These are phyloP conservation scores for Rhizopogon vinicolor DNA, from an alignment of 768 basidiomycete genomes.

Conservation along the genomic window DNA sequence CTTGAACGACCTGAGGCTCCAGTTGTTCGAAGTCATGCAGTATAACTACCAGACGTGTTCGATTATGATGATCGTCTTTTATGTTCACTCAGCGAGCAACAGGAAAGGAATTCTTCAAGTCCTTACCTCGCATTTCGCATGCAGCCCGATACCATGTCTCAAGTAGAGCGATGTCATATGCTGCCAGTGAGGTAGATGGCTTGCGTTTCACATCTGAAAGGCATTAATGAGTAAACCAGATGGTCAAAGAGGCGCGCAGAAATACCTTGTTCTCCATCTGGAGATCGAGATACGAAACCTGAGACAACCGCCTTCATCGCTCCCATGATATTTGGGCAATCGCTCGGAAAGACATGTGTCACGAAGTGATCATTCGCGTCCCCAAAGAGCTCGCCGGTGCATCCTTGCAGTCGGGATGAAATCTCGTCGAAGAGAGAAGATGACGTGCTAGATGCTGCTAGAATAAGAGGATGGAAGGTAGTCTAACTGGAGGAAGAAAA, in stretches of 20 bases:
- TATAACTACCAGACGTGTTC: constrained; percentile 48
- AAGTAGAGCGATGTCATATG: constrained; percentile 58
- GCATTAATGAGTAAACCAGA: background rate
- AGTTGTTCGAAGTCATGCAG: constrained; percentile 76
- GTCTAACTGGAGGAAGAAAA: background rate
- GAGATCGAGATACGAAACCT: constrained; percentile 43
- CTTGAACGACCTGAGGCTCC: constrained; percentile 56
- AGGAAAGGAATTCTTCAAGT: background rate
- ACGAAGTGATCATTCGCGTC: constrained; percentile 23
- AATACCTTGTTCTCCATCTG: constrained; percentile 24
- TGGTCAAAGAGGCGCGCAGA: constrained; percentile 9
- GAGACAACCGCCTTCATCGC: constrained; percentile 54
- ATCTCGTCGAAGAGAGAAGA: constrained; percentile 45
- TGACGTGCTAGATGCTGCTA: constrained; percentile 37
- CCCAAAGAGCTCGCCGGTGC: constrained; percentile 18
- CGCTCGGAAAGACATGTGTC: constrained; percentile 52
- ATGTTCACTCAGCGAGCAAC: constrained; percentile 1
- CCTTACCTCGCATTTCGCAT: constrained; percentile 32
- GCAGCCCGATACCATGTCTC: constrained; percentile 53
- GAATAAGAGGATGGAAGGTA: background rate
- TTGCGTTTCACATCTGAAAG: constrained; percentile 39
- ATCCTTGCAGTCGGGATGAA: constrained; percentile 30
- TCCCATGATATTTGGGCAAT: constrained; percentile 46
- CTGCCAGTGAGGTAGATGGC: constrained; percentile 47
- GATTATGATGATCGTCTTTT: constrained; percentile 8